These are phyloP conservation scores for Ambrosia hybrid DNA, from an alignment of 140 eudicot genomes.

Conservation along the genomic window DNA sequence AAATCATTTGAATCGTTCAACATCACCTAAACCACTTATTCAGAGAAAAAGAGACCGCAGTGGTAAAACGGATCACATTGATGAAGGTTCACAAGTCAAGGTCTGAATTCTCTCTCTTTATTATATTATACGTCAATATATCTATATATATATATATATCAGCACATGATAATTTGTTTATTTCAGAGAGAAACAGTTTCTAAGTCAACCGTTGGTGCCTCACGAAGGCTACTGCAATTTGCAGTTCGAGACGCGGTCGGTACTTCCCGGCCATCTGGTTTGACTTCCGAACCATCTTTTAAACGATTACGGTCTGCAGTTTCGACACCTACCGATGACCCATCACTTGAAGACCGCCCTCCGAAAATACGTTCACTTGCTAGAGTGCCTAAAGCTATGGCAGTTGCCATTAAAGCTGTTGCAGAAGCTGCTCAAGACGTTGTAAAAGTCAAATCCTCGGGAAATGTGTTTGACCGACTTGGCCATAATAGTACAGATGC, in stretches of 20 bases:
- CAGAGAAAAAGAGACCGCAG: constrained; percentile 63
- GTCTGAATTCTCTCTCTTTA: constrained; percentile 32
- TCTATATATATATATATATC: not conserved
- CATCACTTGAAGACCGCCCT: constrained; percentile 36
- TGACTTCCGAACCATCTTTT: constrained; percentile 56
- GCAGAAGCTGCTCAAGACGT: constrained; percentile 93
- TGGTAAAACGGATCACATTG: constrained; percentile 55
- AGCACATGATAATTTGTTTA: constrained; percentile 7
- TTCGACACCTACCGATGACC: constrained; percentile 45
- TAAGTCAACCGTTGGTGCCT: constrained; percentile 48
- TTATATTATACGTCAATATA: not conserved
- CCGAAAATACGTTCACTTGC: constrained; percentile 42
- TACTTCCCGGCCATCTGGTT: constrained; percentile 51
- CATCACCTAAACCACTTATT: constrained; percentile 43
- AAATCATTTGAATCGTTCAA: constrained; percentile 38
- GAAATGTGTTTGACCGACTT: constrained; percentile 86
- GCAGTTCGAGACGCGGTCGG: constrained; percentile 93
- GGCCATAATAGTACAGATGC: constrained; percentile 49
- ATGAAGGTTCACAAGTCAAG: constrained; percentile 45
- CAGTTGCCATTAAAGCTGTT: constrained; percentile 80
- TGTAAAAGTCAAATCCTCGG: constrained; percentile 44
- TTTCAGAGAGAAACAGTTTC: constrained; percentile 57
- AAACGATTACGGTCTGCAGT: constrained; percentile 87
- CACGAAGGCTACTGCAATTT: constrained; percentile 83
- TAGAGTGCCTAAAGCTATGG: constrained; percentile 57